Base-by-base conservation (phyloP, 768 basidiomycete species). In the Xerocomus potaroensis region DNA sequence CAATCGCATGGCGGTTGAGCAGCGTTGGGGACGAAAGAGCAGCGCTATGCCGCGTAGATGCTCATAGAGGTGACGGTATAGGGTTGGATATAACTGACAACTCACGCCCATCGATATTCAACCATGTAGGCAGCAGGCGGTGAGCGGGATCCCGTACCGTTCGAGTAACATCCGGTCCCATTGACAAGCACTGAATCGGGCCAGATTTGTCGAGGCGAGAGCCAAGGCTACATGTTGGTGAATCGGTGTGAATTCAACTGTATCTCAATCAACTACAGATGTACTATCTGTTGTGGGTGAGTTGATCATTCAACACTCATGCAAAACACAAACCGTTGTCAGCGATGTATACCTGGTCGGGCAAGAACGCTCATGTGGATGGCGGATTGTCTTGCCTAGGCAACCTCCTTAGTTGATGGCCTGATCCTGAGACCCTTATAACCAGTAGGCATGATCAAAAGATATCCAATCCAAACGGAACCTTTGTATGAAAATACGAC, bases 11-110 rank as follows among this genome's bases (percentile, higher is more conserved):
- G 35, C 0, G 66, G 51, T 37, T 71, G 61, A 48, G 70, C 62
- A 2, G 76, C 70, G 56, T 63, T 53, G 11, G 77, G 51, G 18
- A 78, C 61, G 48, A 77, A 66, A 0, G 75, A 76, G 45, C 75
- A 76, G 14, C 74, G 70, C 51, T 77, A 75, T 5, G 69, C 72
- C 4, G 62, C 48, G n/a, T 55, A 61, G 22, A 72, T 68, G 18
- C 60, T 59, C 36, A 72, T 56, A 12, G 53, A 59, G 41, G 74
- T 69, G 3, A 72, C 74, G 5, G 55, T 55, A 14, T 72, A 51
- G 4, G 73, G 72, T n/a, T 65, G 45, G 8, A 67, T 27, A 75
- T 71, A 49, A 74, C 60, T 1, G 66, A 71, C 30, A 60, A 44
- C 3, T 29, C 47, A 32, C 63, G 64, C 8, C 45, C 45, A 21